Evolutionary conservation across 768 basidiomycete genomes (phyloP), one percentile per base, ranked within the genome.

Genomic region (Suillus plorans): DNA sequence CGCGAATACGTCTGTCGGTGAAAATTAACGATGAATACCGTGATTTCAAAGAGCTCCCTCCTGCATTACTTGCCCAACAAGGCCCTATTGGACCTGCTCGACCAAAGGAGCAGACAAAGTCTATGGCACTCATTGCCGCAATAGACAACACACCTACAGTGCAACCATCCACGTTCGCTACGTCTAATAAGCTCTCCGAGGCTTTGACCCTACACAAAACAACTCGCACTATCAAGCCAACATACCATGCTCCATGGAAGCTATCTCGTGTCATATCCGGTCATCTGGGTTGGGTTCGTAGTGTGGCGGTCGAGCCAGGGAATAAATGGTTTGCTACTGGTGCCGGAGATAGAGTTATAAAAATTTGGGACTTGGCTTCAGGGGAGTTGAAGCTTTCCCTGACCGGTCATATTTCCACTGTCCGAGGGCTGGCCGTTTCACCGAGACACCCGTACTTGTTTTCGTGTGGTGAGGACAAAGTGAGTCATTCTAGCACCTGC

Each of bases 241-340:
- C 90, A 14, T 99, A 95, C 73, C 97, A 99, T 71, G 86, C 97
- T 7, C 91, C 89, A 68, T 99, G 97, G 97, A 97, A 97, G 76
- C 89, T 99, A 59, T 83, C 89, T 67, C 91, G 97, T 58, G 97
- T 99, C 70, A 98, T 99, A 64, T 97, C 95, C 1, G 97, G 97
- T 0, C 97, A 99, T 78, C 77, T 99, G 66, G 97, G 97, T 12
- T 99, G 97, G 97, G 97, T 99, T 18, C 87, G 97, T 63, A 91
- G 91, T 71, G 91, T 93, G 18, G 95, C 97, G 3, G 95, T 99
- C 44, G 97, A 99, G 77, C 97, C 97, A 12, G 97, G 95, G 12
- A 99, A 99, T 80, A 80, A 96, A 73, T 99, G 97, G 97, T 99
- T 99, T 68, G 97, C 93, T 2, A 95, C 95, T 0, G 97, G 97